Evolutionary conservation across 2,329 filamentous ascomycete species (phyloP), one percentile per base, ranked within the genome.

Genomic region (Penicillium sp.): DNA sequence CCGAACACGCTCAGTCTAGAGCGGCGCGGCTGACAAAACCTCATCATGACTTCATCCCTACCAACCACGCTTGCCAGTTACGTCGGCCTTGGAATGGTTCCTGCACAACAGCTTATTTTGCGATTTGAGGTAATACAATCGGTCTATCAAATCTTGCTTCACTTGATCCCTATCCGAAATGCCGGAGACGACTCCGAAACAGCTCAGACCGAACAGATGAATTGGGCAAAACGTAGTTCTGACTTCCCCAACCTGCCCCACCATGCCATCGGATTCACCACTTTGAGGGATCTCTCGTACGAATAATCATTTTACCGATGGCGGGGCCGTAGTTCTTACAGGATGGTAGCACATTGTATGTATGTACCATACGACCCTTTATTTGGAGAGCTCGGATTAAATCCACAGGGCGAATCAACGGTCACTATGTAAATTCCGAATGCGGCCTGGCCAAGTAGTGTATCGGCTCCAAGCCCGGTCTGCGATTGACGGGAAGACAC

Each of bases 401-500:
- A 22, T 22, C 18, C n/a, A 9, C 9, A 22, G 18, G 18, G 18
- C 5, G 18, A 22, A 9, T 12, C 23, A 33, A 37, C 50, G 49
- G 45, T 45, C 48, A 54, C 52, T 45, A n/a, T n/a, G n/a, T n/a
- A 36, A 28, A 30, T 17, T 45, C 45, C 48, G 48, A 45, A 51
- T 55, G 46, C 54, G 56, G 56, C 46, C 31, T 38, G 41, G 32
- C 44, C 51, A 47, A 47, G 40, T 45, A 35, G 37, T 44, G 31
- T 29, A 42, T 46, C 35, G 41, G 41, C 37, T 35, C 27, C 37
- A 44, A 35, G 35, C 35, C 39, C 45, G 41, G 41, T 38, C 30
- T 35, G 17, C 29, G 27, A 37, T 26, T 25, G 20, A 43, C 59
- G 57, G 59, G 56, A 61, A 61, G 60, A 61, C 55, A 57, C 48